phyloP scores from a whole-genome alignment of 306 rosid genomes.

The Pueraria montana region DNA sequence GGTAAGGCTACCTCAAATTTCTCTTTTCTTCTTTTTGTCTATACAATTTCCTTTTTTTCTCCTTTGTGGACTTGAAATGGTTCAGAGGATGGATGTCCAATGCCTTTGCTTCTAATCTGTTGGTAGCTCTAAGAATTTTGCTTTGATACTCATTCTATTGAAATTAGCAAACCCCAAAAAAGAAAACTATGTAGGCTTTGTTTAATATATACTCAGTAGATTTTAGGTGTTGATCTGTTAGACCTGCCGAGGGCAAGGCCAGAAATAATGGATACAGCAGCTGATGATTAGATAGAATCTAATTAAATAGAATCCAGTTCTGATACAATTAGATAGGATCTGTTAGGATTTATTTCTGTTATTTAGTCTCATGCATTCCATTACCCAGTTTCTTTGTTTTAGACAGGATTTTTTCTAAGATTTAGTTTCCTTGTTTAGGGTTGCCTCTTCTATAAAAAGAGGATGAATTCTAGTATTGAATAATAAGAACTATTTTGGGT shows the following conservation, averaged over 20 bases:
- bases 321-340: neutral
- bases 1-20: slow-evolving; percentile 66
- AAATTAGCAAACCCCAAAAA: neutral
- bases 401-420: neutral
- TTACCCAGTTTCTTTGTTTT: neutral
- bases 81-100: slow-evolving; percentile 32
- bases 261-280: neutral
- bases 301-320: neutral
- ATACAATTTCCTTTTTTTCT: slow-evolving; percentile 9
- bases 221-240: neutral
- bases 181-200: slow-evolving; percentile 1
- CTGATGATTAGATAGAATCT: neutral
- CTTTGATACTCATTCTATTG: neutral
- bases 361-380: neutral
- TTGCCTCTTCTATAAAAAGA: neutral
- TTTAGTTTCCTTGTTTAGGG: slow-evolving; percentile 8
- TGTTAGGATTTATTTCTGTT: neutral
- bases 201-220: neutral
- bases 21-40: slow-evolving; percentile 32
- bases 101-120: slow-evolving; percentile 30
- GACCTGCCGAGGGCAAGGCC: neutral
- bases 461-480: neutral
- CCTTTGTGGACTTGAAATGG: slow-evolving; percentile 13
- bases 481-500: neutral
- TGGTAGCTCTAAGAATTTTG: slow-evolving; percentile 12